These are phyloP conservation scores for Hippophae rhamnoides DNA, from an alignment of 306 rosid genomes.

Conservation along the genomic window DNA sequence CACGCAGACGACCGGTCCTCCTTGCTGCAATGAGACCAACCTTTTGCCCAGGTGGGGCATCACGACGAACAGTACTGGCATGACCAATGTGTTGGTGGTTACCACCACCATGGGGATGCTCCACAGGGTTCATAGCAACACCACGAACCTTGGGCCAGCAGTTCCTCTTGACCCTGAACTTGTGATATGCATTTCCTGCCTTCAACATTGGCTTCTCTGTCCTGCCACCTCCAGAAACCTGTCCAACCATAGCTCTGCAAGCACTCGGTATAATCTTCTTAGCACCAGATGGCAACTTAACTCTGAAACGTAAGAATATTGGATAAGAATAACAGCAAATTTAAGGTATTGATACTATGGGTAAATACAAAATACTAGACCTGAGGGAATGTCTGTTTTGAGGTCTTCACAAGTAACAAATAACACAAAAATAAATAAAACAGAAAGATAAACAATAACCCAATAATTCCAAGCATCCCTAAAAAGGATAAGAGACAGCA, in stretches of 20 bases:
- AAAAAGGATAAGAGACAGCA: no score
- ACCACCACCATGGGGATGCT: slow-evolving; percentile 95
- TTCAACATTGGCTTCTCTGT: slow-evolving; percentile 71
- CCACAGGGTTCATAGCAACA: slow-evolving; percentile 91
- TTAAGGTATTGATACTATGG: neutral
- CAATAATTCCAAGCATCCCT: no score
- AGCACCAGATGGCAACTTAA: slow-evolving; percentile 75
- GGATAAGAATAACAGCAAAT: neutral
- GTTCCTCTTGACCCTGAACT: slow-evolving; percentile 72
- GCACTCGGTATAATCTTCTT: slow-evolving; percentile 74
- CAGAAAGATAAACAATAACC: no score
- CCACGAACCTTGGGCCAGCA: slow-evolving; percentile 94
- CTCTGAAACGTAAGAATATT: slow-evolving; percentile 20
- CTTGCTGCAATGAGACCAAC: slow-evolving; percentile 81
- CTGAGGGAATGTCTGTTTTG: no score
- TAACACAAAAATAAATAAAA: no score
- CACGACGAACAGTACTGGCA: slow-evolving; percentile 66
- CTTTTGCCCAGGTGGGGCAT: slow-evolving; percentile 81
- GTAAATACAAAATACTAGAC: no score
- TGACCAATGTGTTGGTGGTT: slow-evolving; percentile 87
- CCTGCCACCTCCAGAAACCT: slow-evolving; percentile 84
- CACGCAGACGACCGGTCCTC: slow-evolving; percentile 75
- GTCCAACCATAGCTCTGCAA: slow-evolving; percentile 78
- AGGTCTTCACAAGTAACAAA: no score
- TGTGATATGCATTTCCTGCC: slow-evolving; percentile 82